Conservation (phyloP, 495 filamentous ascomycete species). For the Lophium mytilinum region DNA sequence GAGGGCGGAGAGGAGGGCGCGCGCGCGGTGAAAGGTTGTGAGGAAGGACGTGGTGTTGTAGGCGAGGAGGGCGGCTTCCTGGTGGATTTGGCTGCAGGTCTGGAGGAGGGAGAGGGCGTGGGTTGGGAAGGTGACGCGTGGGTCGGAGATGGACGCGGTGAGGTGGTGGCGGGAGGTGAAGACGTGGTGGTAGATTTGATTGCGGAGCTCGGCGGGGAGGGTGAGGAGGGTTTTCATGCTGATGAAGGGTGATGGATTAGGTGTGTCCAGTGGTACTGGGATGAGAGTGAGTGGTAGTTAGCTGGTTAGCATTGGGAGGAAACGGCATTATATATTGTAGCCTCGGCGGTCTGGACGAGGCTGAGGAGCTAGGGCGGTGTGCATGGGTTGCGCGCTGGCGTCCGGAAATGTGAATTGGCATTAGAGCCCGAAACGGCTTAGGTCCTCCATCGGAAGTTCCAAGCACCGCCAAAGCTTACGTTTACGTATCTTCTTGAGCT, state of each 20-base stretch:
- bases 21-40: neutral
- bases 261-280: too few species aligned
- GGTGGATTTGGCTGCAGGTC: slow-evolving; percentile 1
- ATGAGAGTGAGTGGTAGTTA: too few species aligned
- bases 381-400: too few species aligned
- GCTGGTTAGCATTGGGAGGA: too few species aligned
- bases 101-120: slow-evolving; percentile 2
- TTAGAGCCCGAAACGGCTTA: too few species aligned
- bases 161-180: neutral
- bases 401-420: too few species aligned
- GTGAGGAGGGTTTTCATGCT: slow-evolving; percentile 3
- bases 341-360: too few species aligned
- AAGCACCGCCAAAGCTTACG: too few species aligned
- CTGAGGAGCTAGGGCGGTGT: too few species aligned
- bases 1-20: neutral
- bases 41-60: neutral
- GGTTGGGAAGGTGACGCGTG: neutral
- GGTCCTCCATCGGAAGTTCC: neutral
- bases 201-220: slow-evolving; percentile 3
- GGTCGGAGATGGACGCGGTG: neutral
- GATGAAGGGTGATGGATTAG: too few species aligned
- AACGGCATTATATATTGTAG: too few species aligned
- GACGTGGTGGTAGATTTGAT: neutral
- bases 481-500: neutral
- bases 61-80: slow-evolving; percentile 2